These are phyloP conservation scores for Aspergillus sp. DNA, from an alignment of 2,329 filamentous ascomycete species.

Conservation along the genomic window DNA sequence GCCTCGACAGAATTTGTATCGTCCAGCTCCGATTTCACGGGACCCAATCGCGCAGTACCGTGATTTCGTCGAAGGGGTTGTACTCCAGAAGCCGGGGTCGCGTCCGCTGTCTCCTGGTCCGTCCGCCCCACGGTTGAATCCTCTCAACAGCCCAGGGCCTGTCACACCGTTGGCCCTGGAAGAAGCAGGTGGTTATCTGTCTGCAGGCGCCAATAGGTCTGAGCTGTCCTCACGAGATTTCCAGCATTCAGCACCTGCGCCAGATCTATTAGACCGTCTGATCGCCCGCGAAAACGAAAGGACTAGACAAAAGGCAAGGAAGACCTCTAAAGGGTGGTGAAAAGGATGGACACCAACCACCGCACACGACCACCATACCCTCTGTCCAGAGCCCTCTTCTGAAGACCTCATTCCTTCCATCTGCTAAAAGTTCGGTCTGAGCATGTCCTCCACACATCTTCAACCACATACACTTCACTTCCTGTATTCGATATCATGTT, in stretches of 20 bases:
- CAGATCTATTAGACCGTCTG: conserved; percentile 35
- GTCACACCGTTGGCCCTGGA: conserved; percentile 48
- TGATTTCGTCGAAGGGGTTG: conserved; percentile 41
- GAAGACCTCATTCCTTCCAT: background rate
- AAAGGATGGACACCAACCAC: background rate
- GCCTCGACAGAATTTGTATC: conserved; percentile 32
- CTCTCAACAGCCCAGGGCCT: conserved; percentile 46
- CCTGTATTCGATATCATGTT: background rate
- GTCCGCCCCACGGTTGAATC: conserved; percentile 46
- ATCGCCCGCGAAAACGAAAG: conserved; percentile 36
- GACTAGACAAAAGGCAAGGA: conserved; percentile 29
- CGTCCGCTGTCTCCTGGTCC: conserved; percentile 33
- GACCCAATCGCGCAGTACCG: conserved; percentile 43
- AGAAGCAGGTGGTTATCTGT: conserved; percentile 43
- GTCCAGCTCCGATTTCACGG: conserved; percentile 35
- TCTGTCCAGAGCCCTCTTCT: background rate
- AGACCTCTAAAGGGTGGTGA: conserved; percentile 30
- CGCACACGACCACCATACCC: background rate
- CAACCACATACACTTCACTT: conserved; percentile 4
- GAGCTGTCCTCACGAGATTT: conserved; percentile 22
- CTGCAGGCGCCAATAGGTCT: conserved; percentile 29
- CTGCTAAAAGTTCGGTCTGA: background rate
- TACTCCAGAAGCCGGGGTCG: conserved; percentile 30
- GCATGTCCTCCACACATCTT: background rate
- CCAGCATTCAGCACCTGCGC: conserved; percentile 25